A percentile compares a stretch with the other conserved stretches of the same genome.
These are phyloP conservation scores for Climacium dendroides DNA, from an alignment of 225 moss, liverwort and hornwort species.

Conservation along the genomic window DNA sequence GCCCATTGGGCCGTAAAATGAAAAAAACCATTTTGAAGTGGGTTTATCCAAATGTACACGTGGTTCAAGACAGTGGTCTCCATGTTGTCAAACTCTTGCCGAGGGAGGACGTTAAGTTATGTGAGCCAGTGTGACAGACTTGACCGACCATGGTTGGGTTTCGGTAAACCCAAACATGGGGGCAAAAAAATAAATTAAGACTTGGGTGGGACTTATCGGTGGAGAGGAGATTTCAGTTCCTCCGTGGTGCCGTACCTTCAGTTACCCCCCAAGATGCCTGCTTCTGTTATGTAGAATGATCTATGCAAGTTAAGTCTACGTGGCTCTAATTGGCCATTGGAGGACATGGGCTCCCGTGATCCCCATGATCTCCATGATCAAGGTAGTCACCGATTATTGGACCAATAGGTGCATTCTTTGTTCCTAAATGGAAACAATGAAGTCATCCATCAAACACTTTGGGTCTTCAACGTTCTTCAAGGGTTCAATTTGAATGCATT, in stretches of 20 bases:
- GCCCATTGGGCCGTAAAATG: not conserved
- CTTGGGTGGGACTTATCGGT: not conserved
- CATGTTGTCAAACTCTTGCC: not conserved
- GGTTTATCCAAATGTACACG: not conserved
- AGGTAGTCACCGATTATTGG: not conserved
- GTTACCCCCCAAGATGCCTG: not conserved
- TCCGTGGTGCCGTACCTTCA: not conserved
- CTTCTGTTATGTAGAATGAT: not conserved
- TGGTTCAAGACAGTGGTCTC: not conserved
- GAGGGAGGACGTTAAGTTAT: not conserved
- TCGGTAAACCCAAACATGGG: too few species aligned
- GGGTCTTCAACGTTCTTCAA: not conserved
- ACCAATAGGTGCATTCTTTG: not conserved
- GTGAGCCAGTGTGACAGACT: not conserved
- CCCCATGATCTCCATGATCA: too few species aligned
- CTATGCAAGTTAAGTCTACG: not conserved
- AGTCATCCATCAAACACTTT: fast-evolving
- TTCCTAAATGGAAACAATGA: not conserved
- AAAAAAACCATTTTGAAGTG: not conserved
- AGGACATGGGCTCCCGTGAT: too few species aligned
- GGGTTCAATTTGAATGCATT: not conserved
- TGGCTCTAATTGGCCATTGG: too few species aligned
- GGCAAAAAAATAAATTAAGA: not conserved
- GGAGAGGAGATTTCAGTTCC: not conserved
- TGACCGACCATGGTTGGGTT: not conserved